Percentiles rank a stretch among this genome's conserved stretches.
Evolutionary conservation across 768 basidiomycete species (phyloP).

Genomic region (Psilocybe cyanescens): DNA sequence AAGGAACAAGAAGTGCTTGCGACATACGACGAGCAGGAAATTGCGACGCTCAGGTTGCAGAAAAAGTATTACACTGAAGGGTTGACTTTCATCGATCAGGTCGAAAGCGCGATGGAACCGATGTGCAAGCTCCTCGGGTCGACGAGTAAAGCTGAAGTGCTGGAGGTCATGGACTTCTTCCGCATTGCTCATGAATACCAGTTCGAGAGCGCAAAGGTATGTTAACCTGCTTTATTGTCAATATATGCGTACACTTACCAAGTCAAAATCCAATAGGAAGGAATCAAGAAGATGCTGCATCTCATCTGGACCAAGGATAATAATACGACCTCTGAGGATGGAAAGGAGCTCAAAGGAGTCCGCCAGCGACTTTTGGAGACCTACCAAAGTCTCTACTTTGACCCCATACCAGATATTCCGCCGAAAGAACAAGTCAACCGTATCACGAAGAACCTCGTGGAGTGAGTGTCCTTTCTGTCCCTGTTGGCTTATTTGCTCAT

Average conservation of each 20-base stretch:
- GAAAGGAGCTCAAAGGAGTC: conserved; percentile 83
- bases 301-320: conserved; percentile 98
- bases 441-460: conserved; percentile 96
- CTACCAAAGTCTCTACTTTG: conserved; percentile 89
- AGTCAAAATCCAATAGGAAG: conserved; percentile 49
- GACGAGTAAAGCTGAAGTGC: conserved; percentile 81
- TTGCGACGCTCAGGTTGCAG: conserved; percentile 67
- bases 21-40: conserved; percentile 65
- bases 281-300: conserved; percentile 96
- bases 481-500: not conserved
- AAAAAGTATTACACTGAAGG: conserved; percentile 91
- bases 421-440: conserved; percentile 88
- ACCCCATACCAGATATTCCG: conserved; percentile 71
- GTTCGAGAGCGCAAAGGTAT: conserved; percentile 76
- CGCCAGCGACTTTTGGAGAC: conserved; percentile 87
- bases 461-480: conserved; percentile 54
- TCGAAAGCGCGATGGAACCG: conserved; percentile 66
- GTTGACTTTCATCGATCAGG: conserved; percentile 72
- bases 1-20: conserved; percentile 76
- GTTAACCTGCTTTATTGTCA: conserved; percentile 16
- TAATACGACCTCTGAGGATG: conserved; percentile 62
- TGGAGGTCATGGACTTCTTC: conserved; percentile 92
- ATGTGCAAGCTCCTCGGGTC: conserved; percentile 83
- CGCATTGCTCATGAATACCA: conserved; percentile 79
- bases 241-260: not conserved